phyloP scores from a whole-genome alignment of 139 green algal species.

The Volvox africanus region DNA sequence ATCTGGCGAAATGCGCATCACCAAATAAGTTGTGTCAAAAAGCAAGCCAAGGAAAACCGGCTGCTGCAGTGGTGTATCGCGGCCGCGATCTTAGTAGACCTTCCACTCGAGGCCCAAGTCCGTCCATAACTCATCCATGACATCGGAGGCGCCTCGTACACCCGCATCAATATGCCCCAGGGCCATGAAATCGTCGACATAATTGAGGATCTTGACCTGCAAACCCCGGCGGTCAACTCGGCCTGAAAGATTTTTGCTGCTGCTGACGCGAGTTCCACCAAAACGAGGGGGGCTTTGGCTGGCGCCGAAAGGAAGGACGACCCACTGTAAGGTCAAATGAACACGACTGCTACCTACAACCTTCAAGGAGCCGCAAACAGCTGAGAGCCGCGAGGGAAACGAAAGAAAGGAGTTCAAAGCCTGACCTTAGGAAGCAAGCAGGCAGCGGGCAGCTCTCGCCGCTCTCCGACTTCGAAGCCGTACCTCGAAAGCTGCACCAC shows the following conservation, averaged over 20 bases:
- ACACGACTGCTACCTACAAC: too few relatives aligned
- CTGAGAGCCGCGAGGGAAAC: too few relatives aligned
- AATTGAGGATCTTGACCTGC: slow-evolving; percentile 4
- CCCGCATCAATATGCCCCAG: neutral
- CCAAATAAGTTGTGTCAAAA: neutral
- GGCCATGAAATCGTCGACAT: slow-evolving; percentile 24
- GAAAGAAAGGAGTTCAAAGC: too few relatives aligned
- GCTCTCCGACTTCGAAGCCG: too few relatives aligned
- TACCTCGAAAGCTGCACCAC: too few relatives aligned
- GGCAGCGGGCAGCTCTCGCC: too few relatives aligned
- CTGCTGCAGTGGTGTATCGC: slow-evolving; percentile 5
- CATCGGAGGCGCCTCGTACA: neutral
- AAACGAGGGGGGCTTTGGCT: slow-evolving; percentile 42
- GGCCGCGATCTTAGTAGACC: neutral
- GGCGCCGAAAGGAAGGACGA: slow-evolving; percentile 30
- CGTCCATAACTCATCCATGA: neutral
- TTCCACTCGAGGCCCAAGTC: slow-evolving; percentile 33
- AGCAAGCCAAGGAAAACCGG: slow-evolving; percentile 30
- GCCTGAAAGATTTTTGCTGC: slow-evolving; percentile 14
- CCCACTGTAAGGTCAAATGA: slow-evolving; percentile 21
- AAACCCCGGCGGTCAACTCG: slow-evolving; percentile 58
- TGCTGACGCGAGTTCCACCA: slow-evolving; percentile 15
- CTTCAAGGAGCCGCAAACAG: too few relatives aligned
- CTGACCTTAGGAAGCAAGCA: too few relatives aligned
- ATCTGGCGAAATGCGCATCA: neutral